Percentiles rank a stretch among this genome's conserved stretches.
Conservation (phyloP, 805 yeast species). For the Monosporozyma unispora region DNA sequence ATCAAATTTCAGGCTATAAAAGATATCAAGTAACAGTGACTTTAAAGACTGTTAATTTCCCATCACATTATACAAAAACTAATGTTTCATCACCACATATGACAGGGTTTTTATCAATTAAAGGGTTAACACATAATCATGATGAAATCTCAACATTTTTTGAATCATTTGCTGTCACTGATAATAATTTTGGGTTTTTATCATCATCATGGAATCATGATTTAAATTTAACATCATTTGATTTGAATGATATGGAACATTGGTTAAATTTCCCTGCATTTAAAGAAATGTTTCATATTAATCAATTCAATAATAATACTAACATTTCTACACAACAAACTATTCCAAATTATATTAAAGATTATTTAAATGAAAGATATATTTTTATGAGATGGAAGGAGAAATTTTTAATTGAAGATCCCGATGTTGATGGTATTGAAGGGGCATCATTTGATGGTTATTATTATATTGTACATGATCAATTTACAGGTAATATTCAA, state of each 20-base stretch:
- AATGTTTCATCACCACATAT: slow-evolving; percentile 28
- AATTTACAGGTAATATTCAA: slow-evolving; percentile 59
- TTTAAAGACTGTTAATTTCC: slow-evolving; percentile 47
- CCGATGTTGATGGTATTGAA: slow-evolving; percentile 40
- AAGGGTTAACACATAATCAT: slow-evolving; percentile 55
- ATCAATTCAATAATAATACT: slow-evolving; percentile 7
- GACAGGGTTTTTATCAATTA: slow-evolving; percentile 59
- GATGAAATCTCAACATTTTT: slow-evolving; percentile 72
- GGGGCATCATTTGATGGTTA: slow-evolving; percentile 88
- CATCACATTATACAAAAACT: slow-evolving; percentile 4
- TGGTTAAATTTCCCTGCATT: slow-evolving; percentile 53
- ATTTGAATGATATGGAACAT: slow-evolving; percentile 54
- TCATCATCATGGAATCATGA: slow-evolving; percentile 22
- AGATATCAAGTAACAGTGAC: slow-evolving; percentile 46
- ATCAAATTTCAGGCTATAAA: slow-evolving; percentile 29
- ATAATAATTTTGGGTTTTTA: slow-evolving; percentile 17
- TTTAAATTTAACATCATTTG: slow-evolving; percentile 47
- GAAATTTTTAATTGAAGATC: slow-evolving; percentile 74
- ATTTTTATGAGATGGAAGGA: slow-evolving; percentile 96
- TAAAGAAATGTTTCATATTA: slow-evolving; percentile 20
- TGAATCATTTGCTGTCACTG: slow-evolving; percentile 35
- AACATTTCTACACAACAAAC: neutral
- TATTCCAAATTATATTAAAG: slow-evolving; percentile 10
- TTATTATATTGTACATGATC: slow-evolving; percentile 79
- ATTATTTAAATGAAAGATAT: slow-evolving; percentile 35